Conservation (phyloP, 169 alveolate species). For the Plasmodium gaboni region DNA sequence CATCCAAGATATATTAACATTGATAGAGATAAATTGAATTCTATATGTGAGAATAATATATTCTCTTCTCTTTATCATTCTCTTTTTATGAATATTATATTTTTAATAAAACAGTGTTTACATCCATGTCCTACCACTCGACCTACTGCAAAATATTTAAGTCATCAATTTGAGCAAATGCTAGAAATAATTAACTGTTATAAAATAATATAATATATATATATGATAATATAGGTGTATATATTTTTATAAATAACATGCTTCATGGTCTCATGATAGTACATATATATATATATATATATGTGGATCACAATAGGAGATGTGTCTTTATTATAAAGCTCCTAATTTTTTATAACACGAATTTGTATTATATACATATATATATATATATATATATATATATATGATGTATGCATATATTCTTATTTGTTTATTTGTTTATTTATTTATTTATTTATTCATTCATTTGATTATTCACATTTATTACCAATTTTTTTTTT, state of each 20-base stretch:
- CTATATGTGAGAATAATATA: no score
- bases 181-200: conserved; percentile 8
- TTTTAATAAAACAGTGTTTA: conserved; percentile 49
- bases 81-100: conserved; percentile 19
- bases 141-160: conserved; percentile 48
- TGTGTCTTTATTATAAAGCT: no score
- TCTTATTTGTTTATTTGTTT: no score
- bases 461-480: no score
- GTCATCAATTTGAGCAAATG: conserved; percentile 7
- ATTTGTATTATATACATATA: no score
- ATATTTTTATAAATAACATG: background rate
- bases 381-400: no score
- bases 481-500: no score
- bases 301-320: no score
- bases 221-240: background rate
- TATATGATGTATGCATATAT: no score
- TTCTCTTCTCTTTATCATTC: conserved; percentile 2
- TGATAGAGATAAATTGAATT: conserved; percentile 20
- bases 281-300: conserved; percentile 1
- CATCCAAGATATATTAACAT: conserved; percentile 26
- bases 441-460: no score
- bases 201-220: background rate
- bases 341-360: no score
- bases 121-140: conserved; percentile 43
- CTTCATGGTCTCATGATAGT: background rate